Evolutionary conservation across 2,329 filamentous ascomycete genomes (phyloP), one percentile per base, ranked within the genome.

Genomic region (Cordyceps cicadae): DNA sequence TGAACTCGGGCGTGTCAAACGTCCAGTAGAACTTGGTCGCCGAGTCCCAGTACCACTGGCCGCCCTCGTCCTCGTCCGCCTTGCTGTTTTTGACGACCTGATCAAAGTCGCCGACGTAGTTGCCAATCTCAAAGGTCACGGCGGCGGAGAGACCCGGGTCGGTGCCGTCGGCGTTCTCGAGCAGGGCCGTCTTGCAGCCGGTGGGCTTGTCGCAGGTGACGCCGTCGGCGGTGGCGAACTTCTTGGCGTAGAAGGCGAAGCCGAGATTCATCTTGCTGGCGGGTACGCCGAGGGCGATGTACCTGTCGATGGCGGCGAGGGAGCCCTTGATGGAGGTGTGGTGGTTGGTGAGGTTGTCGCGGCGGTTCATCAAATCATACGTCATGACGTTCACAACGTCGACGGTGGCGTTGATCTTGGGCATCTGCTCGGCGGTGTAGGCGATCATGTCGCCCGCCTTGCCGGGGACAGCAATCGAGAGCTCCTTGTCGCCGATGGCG

Each of bases 361-460:
- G 82, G 12, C 87, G 84, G 73, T 89, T 89, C 81, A 88, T 87
- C 53, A 90, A 69, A 68, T 90, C 87, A 69, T 90, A 90, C 9
- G 81, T 79, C 87, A 89, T 89, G 64, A 90, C 73, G 54, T 89
- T 89, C 67, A 89, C 76, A 67, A 85, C 87, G 68, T 90, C 85
- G 19, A 89, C 79, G 1, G 77, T 76, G 14, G 74, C 69, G 75
- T 81, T 82, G 65, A 89, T 87, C 61, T 77, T 73, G 1, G 84
- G 83, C 0, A 84, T 76, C 8, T 82, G 81, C 26, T 79, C 71
- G 5, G 74, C 63, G 0, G 80, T 87, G 68, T 83, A 89, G n/a
- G 84, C 86, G 4, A 89, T 80, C 83, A 89, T 87, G 67, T 90
- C 87, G 15, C 75, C 74, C 45, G 77, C 74, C 17, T 83, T 77